phyloP scores from a whole-genome alignment of 225 moss, liverwort and hornwort species.

The Polytrichum formosum region DNA sequence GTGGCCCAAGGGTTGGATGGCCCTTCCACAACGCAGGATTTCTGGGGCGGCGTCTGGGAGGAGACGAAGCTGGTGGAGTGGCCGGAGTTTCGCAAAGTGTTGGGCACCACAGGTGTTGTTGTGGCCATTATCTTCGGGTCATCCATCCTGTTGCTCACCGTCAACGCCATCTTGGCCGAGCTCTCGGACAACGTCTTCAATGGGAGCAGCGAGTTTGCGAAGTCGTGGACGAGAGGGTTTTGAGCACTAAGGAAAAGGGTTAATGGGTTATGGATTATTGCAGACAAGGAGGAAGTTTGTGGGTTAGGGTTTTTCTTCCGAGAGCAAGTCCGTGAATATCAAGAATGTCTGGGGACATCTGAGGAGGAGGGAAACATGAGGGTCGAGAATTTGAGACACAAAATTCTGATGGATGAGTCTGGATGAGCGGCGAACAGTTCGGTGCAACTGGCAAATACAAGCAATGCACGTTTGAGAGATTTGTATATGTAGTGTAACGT shows the following conservation, averaged over 20 bases:
- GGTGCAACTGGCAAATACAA: too few species aligned
- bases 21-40: slow-evolving; percentile 36
- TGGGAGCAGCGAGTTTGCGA: slow-evolving; percentile 63
- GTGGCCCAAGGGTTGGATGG: slow-evolving; percentile 32
- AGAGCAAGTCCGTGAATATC: too few species aligned
- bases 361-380: too few species aligned
- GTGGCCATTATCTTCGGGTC: slow-evolving; percentile 93
- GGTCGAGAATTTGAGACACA: too few species aligned
- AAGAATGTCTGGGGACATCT: too few species aligned
- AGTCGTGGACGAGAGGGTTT: slow-evolving; percentile 37
- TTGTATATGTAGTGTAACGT: too few species aligned
- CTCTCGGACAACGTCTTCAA: slow-evolving; percentile 78
- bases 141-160: slow-evolving; percentile 79
- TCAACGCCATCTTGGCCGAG: slow-evolving; percentile 82
- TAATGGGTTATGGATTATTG: neutral
- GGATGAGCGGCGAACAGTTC: too few species aligned
- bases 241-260: slow-evolving; percentile 9
- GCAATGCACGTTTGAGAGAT: too few species aligned
- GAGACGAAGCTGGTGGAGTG: slow-evolving; percentile 96
- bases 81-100: slow-evolving; percentile 78
- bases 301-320: neutral
- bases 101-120: slow-evolving; percentile 92
- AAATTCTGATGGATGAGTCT: too few species aligned
- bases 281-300: neutral
- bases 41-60: slow-evolving; percentile 85